Percentiles rank a stretch among this genome's conserved stretches.
These are phyloP conservation scores for Thelonectria olida DNA, from an alignment of 2,329 filamentous ascomycete species.

Conservation along the genomic window DNA sequence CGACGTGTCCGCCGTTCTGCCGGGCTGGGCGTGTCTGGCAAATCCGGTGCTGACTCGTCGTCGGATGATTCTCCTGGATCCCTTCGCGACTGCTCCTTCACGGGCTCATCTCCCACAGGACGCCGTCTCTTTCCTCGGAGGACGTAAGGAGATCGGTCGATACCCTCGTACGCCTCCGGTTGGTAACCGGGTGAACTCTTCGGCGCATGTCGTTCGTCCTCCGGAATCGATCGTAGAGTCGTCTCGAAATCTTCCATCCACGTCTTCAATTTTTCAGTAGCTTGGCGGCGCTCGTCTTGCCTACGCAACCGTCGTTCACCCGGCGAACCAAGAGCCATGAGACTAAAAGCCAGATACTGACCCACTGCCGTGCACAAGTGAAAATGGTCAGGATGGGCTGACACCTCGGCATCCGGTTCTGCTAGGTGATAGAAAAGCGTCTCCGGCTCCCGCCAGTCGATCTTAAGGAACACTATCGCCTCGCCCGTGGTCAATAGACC, in stretches of 20 bases:
- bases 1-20: background rate
- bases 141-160: slow-evolving; percentile 28
- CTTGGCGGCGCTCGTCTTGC: slow-evolving; percentile 12
- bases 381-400: background rate
- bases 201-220: background rate
- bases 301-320: background rate
- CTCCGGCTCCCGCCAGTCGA: slow-evolving; percentile 15
- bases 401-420: slow-evolving; percentile 1
- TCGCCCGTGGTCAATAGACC: slow-evolving; percentile 44
- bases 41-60: background rate
- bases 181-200: background rate
- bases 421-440: slow-evolving; percentile 15
- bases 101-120: slow-evolving; percentile 7
- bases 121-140: slow-evolving; percentile 39
- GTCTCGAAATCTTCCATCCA: slow-evolving; percentile 7
- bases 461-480: slow-evolving; percentile 12
- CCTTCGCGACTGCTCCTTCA: background rate
- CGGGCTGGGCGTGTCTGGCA: background rate
- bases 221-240: slow-evolving; percentile 1
- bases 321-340: slow-evolving; percentile 14
- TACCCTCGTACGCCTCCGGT: slow-evolving; percentile 17
- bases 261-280: background rate
- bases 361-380: slow-evolving; percentile 5
- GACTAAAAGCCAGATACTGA: slow-evolving; percentile 18
- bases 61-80: background rate